Evolutionary conservation across 257 asterid species (phyloP), one percentile per base, ranked within the genome.

Genomic region (Solanum corneliomulleri): DNA sequence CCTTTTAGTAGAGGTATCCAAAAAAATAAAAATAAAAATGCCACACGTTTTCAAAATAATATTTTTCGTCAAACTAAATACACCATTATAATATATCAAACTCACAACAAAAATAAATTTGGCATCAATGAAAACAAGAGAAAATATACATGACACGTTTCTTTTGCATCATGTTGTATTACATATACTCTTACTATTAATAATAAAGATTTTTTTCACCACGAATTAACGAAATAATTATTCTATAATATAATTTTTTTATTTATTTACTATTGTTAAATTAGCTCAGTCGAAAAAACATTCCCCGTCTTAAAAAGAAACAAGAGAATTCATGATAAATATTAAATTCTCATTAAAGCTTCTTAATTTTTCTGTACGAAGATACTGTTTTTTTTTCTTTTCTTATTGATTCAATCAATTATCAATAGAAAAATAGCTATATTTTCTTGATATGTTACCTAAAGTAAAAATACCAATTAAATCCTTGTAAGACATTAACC

Each of bases 341-440:
- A 56, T 56, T 56, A 56, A 56, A 56, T 56, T 56, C 11, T 56
- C 64, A 56, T 18, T 56, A 56, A 56, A 56, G 2, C 4, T 18
- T 6, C 0, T n/a, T 56, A 7, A 18, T 56, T 56, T 18, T 56
- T 56, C 0, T 7, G 62, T 52, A 1, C 18, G 10, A 18, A 18
- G 11, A 56, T 20, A 1, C 2, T 31, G 2, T 2, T 56, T 58
- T 4, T 4, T 56, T 58, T 8, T 58, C 5, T 58, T 58, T 58
- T 58, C 4, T 18, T 4, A 56, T 56, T 56, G 25, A 56, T 56
- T 18, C 64, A 56, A 56, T 56, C n/a, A 56, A 56, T 56, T 47
- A 47, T 47, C 64, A 56, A 20, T 56, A 56, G 4, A 56, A 56
- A 56, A 20, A 3, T 18, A 56, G 11, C 21, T 4, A 56, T 18